Conservation (phyloP, 768 basidiomycete species). For the Naganishia randhawae region DNA sequence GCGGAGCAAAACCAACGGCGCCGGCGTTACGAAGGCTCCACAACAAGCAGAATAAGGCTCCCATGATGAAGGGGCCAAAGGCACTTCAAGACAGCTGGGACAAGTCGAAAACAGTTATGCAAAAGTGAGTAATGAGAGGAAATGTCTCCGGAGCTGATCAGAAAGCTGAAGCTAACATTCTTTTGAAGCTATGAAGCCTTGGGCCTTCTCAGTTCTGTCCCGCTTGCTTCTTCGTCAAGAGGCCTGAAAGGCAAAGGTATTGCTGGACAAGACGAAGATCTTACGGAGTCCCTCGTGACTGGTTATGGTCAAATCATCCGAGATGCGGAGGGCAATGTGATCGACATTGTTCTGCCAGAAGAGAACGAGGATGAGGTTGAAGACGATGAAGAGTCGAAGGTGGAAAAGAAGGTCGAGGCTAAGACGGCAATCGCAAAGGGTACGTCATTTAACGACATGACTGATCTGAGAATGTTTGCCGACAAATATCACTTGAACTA, state of each 20-base stretch:
- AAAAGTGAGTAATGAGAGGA: conserved; percentile 65
- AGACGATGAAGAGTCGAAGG: conserved; percentile 33
- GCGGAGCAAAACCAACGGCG: conserved; percentile 67
- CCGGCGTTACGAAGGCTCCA: conserved; percentile 60
- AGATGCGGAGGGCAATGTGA: conserved; percentile 70
- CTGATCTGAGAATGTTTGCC: not conserved
- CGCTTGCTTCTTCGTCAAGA: conserved; percentile 33
- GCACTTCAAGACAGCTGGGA: conserved; percentile 83
- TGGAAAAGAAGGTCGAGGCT: conserved; percentile 34
- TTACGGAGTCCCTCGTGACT: conserved; percentile 39
- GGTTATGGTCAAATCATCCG: conserved; percentile 78
- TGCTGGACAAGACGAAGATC: conserved; percentile 4
- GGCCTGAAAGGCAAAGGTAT: conserved; percentile 8
- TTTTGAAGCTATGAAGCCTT: conserved; percentile 46
- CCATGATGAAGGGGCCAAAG: conserved; percentile 77
- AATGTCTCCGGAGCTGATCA: not conserved
- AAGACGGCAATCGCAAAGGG: conserved; percentile 55
- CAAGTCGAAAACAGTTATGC: conserved; percentile 74
- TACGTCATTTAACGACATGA: conserved; percentile 30
- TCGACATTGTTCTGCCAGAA: conserved; percentile 65
- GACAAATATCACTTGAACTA: not conserved
- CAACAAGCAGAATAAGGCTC: conserved; percentile 63
- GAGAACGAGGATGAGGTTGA: conserved; percentile 53
- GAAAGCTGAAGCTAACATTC: not conserved
- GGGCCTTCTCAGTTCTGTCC: conserved; percentile 45